Conservation (phyloP, 2,329 filamentous ascomycete species). For the Rhytidhysteron rufulum region DNA sequence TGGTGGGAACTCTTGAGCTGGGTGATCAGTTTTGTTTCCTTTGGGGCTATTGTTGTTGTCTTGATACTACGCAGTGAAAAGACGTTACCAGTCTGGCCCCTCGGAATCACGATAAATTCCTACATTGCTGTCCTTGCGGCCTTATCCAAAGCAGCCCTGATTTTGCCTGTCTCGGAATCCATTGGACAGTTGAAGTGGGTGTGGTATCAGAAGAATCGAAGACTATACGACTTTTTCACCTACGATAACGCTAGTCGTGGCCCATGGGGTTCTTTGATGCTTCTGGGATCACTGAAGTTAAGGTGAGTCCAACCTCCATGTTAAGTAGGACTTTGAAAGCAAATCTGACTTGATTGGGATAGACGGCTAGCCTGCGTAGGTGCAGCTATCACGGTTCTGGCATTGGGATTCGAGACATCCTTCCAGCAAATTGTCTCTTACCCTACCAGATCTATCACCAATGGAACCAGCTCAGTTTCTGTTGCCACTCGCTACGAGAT, state of each 20-base stretch:
- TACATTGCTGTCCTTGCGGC: conserved; percentile 16
- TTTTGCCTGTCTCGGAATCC: conserved; percentile 16
- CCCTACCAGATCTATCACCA: conserved; percentile 4
- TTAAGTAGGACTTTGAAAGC: not conserved
- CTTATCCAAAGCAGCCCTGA: conserved; percentile 15
- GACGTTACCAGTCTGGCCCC: conserved; percentile 10
- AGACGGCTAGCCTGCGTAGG: conserved; percentile 11
- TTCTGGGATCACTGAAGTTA: conserved; percentile 12
- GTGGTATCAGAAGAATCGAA: conserved; percentile 12
- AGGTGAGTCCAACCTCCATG: conserved; percentile 7
- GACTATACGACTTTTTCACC: conserved; percentile 11
- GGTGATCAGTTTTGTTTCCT: conserved; percentile 9
- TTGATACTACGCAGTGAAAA: conserved; percentile 12
- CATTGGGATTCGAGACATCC: conserved; percentile 15
- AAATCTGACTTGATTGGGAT: not conserved
- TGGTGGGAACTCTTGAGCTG: conserved; percentile 17
- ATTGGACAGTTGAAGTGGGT: conserved; percentile 22
- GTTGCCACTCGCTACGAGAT: conserved; percentile 1
- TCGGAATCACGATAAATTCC: conserved; percentile 15
- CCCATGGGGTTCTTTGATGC: conserved; percentile 15
- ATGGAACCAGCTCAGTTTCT: not conserved
- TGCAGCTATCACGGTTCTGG: conserved; percentile 11
- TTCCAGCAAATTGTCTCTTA: conserved; percentile 16
- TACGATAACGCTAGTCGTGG: conserved; percentile 17
- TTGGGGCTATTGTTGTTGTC: conserved; percentile 13